phyloP scores from a whole-genome alignment of 148 eudicot genomes.

The Persicaria maculosa region DNA sequence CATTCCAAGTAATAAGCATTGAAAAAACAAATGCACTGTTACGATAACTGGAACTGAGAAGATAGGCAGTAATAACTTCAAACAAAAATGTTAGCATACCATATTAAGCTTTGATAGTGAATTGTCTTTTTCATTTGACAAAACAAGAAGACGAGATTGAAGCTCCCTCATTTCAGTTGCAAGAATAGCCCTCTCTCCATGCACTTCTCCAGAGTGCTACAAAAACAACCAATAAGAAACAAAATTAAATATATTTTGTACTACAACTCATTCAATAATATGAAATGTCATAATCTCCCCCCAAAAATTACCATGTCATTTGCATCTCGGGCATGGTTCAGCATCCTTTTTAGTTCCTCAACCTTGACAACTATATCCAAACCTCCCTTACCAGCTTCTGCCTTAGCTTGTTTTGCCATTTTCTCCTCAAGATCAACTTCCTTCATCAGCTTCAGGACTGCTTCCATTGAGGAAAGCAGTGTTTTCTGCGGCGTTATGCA shows the following conservation, averaged over 20 bases:
- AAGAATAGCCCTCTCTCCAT: conserved; percentile 79
- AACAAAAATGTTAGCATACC: conserved; percentile 26
- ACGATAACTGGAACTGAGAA: background rate
- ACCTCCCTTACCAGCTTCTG: conserved; percentile 51
- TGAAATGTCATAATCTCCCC: background rate
- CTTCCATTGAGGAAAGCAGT: conserved; percentile 48
- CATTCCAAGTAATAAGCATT: background rate
- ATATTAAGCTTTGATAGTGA: conserved; percentile 65
- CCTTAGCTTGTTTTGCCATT: conserved; percentile 49
- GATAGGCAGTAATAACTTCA: background rate
- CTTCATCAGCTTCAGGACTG: conserved; percentile 52
- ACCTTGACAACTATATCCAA: conserved; percentile 37
- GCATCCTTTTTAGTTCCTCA: conserved; percentile 55
- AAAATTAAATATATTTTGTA: background rate
- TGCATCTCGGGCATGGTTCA: conserved; percentile 65
- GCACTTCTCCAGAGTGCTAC: conserved; percentile 88
- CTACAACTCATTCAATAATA: background rate
- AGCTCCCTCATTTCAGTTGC: conserved; percentile 75
- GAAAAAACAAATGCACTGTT: background rate
- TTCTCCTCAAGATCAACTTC: conserved; percentile 66
- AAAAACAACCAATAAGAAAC: conserved; percentile 6
- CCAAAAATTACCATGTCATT: conserved; percentile 61
- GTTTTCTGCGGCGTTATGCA: conserved; percentile 39
- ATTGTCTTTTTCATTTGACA: conserved; percentile 67
- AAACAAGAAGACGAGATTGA: conserved; percentile 59